Evolutionary conservation across 2,329 filamentous ascomycete genomes (phyloP), one percentile per base, ranked within the genome.

Genomic region (Graphiopsis chlorocephala): DNA sequence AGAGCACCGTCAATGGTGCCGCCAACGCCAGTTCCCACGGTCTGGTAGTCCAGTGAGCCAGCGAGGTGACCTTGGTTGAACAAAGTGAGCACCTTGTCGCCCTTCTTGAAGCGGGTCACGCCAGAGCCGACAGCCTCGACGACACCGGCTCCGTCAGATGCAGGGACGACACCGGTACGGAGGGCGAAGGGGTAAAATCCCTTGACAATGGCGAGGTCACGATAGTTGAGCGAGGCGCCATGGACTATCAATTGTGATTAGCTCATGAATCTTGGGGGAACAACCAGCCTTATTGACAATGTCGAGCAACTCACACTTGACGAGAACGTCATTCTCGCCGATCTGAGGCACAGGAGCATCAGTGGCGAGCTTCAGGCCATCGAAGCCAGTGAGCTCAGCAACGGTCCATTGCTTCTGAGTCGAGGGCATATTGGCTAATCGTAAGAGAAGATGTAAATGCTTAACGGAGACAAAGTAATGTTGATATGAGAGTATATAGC

Each of bases 251-350:
- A 31, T 6, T 42, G 33, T 17, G 42, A 55, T 69, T 52, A 69
- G 68, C 28, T 53, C 7, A 4, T 11, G 11, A 12, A n/a, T 1
- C 12, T 29, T 15, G 15, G 1, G 17, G 10, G 17, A 10, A 20
- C 4, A 35, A 20, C 15, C 7, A 7, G n/a, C n/a, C n/a, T 6
- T 4, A 17, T 38, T 33, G 53, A 7, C 4, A 26, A 14, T 15
- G 1, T 7, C 10, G 5, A 5, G 5, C 2, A 15, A 64, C 75
- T 61, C 72, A 81, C 80, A 81, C 76, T 89, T 90, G 70, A 93
- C 86, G 35, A 93, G 82, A 6, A 92, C 89, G 28, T 93, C 87
- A 67, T 85, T 85, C 63, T 92, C 89, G 55, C 89, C 89, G 1
- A 89, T 73, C 68, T 86, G 77, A 15, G 88, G 87, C 2, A 91